Percentiles rank a stretch among this genome's conserved stretches.
Conservation (phyloP, 2,329 filamentous ascomycete genomes). For the Hypoxylon rubiginosum region DNA sequence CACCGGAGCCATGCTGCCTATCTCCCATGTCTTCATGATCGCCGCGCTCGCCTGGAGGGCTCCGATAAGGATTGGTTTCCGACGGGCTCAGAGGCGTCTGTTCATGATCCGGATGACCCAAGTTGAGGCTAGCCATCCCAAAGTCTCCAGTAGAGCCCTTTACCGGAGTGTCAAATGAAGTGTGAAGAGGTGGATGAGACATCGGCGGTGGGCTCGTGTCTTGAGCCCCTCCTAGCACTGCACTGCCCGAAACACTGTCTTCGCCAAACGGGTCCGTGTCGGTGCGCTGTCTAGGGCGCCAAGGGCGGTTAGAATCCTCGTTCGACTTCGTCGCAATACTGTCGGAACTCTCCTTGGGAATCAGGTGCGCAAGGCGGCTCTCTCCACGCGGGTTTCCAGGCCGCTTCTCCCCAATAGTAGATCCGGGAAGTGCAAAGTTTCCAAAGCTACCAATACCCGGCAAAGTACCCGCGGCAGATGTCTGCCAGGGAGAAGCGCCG, state of each 20-base stretch:
- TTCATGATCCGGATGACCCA: constrained; percentile 68
- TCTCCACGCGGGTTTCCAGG: constrained; percentile 78
- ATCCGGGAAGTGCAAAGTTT: constrained; percentile 80
- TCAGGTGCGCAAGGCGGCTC: constrained; percentile 87
- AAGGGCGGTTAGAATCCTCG: constrained; percentile 64
- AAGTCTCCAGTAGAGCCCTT: constrained; percentile 70
- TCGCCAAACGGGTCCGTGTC: constrained; percentile 82
- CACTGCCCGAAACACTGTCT: constrained; percentile 74
- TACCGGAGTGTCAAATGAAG: constrained; percentile 66
- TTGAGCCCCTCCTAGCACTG: constrained; percentile 80
- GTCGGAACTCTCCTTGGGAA: constrained; percentile 82
- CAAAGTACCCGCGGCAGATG: constrained; percentile 65
- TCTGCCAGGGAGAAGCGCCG: constrained; percentile 61
- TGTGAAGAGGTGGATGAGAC: constrained; percentile 52
- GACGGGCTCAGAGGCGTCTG: constrained; percentile 88
- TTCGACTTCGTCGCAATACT: constrained; percentile 66
- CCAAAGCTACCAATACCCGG: constrained; percentile 88
- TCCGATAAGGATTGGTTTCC: constrained; percentile 96
- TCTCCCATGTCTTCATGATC: constrained; percentile 71
- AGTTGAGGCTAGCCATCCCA: constrained; percentile 72
- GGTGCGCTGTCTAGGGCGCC: constrained; percentile 73
- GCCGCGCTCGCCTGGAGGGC: constrained; percentile 81
- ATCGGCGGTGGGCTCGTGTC: constrained; percentile 70
- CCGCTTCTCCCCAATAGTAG: constrained; percentile 78
- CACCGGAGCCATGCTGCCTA: constrained; percentile 64